Base-by-base conservation (phyloP, 495 filamentous ascomycete species). In the Zalerion maritima region DNA sequence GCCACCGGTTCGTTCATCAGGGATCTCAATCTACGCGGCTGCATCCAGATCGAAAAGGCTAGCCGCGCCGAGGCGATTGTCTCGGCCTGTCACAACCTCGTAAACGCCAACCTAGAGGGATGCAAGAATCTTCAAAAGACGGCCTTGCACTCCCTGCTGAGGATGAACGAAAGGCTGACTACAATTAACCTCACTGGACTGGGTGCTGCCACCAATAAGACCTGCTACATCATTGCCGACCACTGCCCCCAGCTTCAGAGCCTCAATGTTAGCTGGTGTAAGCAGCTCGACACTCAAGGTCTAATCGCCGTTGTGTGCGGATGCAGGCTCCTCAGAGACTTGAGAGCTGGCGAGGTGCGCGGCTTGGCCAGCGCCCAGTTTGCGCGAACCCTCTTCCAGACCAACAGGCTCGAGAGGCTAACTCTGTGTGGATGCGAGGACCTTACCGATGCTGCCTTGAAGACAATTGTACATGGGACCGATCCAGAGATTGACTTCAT, bases 231-330 rank as follows among this genome's bases (percentile, higher is more conserved):
- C 35, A 78, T 97, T 32, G 75, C 83, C 2, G 64, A 80, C 16
- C 76, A 78, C 8, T 96, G 89, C 38, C 78, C 78, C 1, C 73
- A 72, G 22, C 60, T 97, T 17, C 75, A 91, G 47, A 64, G 62
- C 31, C 64, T 96, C 35, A 89, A 94, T 43, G 66, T 97, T 2
- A 86, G 81, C 1, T 96, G 89, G 83, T 97, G 89, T 50, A 71
- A 69, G 34, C 71, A 80, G 28, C 70, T 93, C 48, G 76, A 83
- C 52, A 75, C 82, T n/a, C 62, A 70, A 8, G 89, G 89, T n/a
- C 50, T 96, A 21, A 65, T 64, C 29, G 67, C 65, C 32, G 61
- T 97, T 8, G 57, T 94, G 3, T 54, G 75, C 21, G 67, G 68
- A 2, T 97, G 89, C 47, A 50, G 59, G 1, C 71, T 62, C 20